Evolutionary conservation across 2,329 filamentous ascomycete genomes (phyloP), one percentile per base, ranked within the genome.

Genomic region (Cladophialophora psammophila): DNA sequence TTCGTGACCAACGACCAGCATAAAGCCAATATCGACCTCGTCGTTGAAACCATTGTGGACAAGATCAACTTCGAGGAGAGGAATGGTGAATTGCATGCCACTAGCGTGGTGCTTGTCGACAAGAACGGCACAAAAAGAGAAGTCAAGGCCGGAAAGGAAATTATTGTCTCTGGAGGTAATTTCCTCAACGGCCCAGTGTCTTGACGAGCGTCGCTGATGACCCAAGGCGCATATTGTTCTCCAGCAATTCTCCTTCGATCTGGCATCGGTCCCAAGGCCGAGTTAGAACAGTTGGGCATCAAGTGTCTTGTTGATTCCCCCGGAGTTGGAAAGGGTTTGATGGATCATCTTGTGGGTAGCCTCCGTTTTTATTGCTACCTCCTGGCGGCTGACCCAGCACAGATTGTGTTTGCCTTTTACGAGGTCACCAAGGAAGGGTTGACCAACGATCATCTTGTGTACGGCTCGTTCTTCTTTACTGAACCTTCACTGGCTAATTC

Each of bases 341-440:
- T 84, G 68, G 84, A 86, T 57, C 85, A 88, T 72, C 75, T 85
- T 13, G 80, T 83, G 72, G 70, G 74, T 63, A 70, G 74, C 61
- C 2, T 63, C 7, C 67, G 69, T 53, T 75, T 7, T 71, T 7
- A 10, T 7, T 73, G 5, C 72, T 76, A 1, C 73, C 74, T 62
- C 65, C 15, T 68, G 65, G 15, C 68, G 63, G 9, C 64, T 70
- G 40, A 65, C 66, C 2, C 3, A 40, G 15, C 8, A 7, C 52
- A 84, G 79, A 84, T 85, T 32, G 80, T 83, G 55, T 88, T 89
- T 74, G 84, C 86, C 62, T 89, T 86, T 75, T 90, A 90, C 74
- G 84, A 88, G 76, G 84, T 86, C 2, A 80, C 80, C 12, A 79
- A 83, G 60, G 75, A 80, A 20, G 82, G 81, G 2, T 71, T 88